These are phyloP conservation scores for Cucurbita ficifolia DNA, from an alignment of 306 rosid genomes.

Conservation along the genomic window DNA sequence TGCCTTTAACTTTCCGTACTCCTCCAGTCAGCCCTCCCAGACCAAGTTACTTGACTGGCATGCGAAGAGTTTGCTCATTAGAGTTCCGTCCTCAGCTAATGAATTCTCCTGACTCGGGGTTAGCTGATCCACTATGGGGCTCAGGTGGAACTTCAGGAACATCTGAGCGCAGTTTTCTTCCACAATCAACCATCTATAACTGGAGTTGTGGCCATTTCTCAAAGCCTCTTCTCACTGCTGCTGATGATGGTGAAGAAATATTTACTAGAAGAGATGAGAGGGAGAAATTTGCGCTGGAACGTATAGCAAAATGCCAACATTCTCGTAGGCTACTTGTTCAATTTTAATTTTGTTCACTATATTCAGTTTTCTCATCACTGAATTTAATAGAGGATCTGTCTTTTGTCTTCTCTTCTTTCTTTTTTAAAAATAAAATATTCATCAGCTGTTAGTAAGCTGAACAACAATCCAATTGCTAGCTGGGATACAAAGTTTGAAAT, in stretches of 20 bases:
- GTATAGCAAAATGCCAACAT: conserved; percentile 82
- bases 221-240: conserved; percentile 62
- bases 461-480: conserved; percentile 73
- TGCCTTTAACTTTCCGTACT: conserved; percentile 81
- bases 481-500: conserved; percentile 67
- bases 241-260: conserved; percentile 62
- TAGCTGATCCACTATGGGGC: conserved; percentile 88
- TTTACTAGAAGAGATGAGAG: conserved; percentile 75
- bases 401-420: background rate
- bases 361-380: background rate
- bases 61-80: conserved; percentile 85
- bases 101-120: conserved; percentile 79
- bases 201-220: conserved; percentile 99
- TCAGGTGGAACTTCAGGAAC: conserved; percentile 42
- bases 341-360: background rate
- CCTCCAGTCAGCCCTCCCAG: conserved; percentile 99
- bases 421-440: background rate
- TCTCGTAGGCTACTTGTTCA: conserved; percentile 39
- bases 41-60: conserved; percentile 62
- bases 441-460: conserved; percentile 76
- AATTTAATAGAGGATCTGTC: conserved; percentile 3
- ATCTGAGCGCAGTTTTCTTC: conserved; percentile 77
- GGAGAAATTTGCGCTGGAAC: conserved; percentile 80
- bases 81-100: conserved; percentile 86
- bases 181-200: conserved; percentile 76